These are phyloP conservation scores for Lecanicillium sp. DNA, from an alignment of 2,329 filamentous ascomycete genomes.

Conservation along the genomic window DNA sequence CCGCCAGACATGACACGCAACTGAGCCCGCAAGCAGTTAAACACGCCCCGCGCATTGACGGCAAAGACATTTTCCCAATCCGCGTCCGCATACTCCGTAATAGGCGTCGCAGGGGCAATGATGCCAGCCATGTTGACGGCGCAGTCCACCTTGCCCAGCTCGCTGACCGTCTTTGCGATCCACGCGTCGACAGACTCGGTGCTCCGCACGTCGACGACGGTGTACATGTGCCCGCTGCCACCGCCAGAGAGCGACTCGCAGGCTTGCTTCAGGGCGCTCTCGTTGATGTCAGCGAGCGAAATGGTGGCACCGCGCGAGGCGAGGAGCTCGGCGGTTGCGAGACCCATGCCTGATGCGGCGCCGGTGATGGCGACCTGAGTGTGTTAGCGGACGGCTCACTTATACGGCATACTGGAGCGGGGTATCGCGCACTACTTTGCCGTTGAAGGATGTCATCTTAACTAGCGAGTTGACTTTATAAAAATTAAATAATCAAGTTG, in stretches of 20 bases:
- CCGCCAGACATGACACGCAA: conserved; percentile 24
- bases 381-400: no score
- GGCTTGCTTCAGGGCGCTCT: conserved; percentile 6
- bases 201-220: conserved; percentile 10
- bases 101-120: conserved; percentile 4
- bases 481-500: no score
- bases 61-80: conserved; percentile 33
- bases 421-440: no score
- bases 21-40: conserved; percentile 43
- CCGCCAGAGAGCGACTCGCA: background rate
- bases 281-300: conserved; percentile 8
- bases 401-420: no score
- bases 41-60: conserved; percentile 39
- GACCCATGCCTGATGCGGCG: no score
- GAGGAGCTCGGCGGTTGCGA: background rate
- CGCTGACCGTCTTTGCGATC: conserved; percentile 22
- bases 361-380: no score
- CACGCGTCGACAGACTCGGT: conserved; percentile 13
- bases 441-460: no score
- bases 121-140: conserved; percentile 31
- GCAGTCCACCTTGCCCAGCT: conserved; percentile 30
- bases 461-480: no score
- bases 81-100: conserved; percentile 28
- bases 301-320: background rate
- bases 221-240: background rate